phyloP scores from a whole-genome alignment of 192 early-diverging fungal genomes.

The Mortierella antarctica region DNA sequence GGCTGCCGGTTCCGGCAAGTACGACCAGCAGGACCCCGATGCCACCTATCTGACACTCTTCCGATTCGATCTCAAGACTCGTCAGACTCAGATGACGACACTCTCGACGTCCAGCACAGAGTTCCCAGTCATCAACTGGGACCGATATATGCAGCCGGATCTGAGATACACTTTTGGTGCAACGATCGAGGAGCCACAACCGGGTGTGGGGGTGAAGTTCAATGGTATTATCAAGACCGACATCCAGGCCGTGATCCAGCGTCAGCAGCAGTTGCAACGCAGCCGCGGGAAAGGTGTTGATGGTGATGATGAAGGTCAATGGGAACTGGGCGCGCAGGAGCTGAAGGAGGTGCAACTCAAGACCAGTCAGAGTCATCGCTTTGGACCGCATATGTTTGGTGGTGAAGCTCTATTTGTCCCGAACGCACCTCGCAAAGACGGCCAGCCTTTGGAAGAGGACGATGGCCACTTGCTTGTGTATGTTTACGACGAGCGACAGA shows the following conservation, averaged over 20 bases:
- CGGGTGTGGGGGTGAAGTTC: constrained; percentile 15
- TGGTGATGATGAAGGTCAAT: constrained; percentile 18
- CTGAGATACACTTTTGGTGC: constrained; percentile 23
- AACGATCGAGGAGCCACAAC: not conserved
- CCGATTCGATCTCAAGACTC: constrained; percentile 38
- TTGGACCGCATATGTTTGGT: constrained; percentile 31
- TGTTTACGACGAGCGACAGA: constrained; percentile 39
- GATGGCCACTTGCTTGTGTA: constrained; percentile 38
- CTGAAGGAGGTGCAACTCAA: constrained; percentile 7
- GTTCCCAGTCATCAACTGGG: constrained; percentile 34
- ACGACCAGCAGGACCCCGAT: constrained; percentile 32
- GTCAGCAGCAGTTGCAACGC: constrained; percentile 4
- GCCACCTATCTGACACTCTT: constrained; percentile 31
- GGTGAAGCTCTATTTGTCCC: constrained; percentile 34
- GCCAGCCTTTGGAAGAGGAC: constrained; percentile 16
- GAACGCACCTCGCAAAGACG: constrained; percentile 7
- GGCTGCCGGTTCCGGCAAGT: constrained; percentile 22
- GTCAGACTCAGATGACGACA: constrained; percentile 30
- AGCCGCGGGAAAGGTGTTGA: not conserved
- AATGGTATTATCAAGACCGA: constrained; percentile 36
- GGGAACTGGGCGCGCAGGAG: constrained; percentile 22
- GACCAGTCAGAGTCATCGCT: constrained; percentile 3
- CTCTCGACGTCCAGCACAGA: constrained; percentile 17
- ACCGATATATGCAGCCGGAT: constrained; percentile 31
- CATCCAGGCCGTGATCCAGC: constrained; percentile 12